phyloP scores from a whole-genome alignment of 2,329 filamentous ascomycete genomes.

The Albophoma yamanashiensis region DNA sequence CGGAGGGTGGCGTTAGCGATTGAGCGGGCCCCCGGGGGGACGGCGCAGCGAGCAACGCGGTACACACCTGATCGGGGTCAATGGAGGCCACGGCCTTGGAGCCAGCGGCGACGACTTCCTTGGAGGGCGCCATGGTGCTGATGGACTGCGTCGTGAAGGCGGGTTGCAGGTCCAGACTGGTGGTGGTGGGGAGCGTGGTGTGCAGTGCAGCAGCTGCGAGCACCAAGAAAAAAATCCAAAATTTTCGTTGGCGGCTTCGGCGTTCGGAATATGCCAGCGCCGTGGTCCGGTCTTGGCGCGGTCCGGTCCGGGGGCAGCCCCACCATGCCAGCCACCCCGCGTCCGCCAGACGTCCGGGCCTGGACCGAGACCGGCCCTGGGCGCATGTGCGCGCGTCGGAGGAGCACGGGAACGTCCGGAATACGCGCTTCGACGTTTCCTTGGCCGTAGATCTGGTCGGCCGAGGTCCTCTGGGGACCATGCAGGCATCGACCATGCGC shows the following conservation, averaged over 20 bases:
- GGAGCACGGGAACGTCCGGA: too few relatives aligned
- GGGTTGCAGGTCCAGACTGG: conserved; percentile 12
- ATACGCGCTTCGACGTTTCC: too few relatives aligned
- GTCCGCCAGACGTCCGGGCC: background rate
- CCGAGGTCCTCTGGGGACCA: background rate
- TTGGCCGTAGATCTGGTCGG: too few relatives aligned
- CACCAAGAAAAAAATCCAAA: conserved; percentile 15
- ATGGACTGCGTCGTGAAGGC: background rate
- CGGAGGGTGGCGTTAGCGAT: background rate
- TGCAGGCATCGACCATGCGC: background rate
- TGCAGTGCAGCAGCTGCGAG: background rate
- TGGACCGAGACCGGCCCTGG: background rate
- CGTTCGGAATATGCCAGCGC: conserved; percentile 24
- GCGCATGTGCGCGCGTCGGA: background rate
- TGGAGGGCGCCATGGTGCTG: conserved; percentile 29
- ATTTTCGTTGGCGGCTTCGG: conserved; percentile 19
- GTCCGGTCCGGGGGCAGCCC: background rate
- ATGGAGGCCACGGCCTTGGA: conserved; percentile 22
- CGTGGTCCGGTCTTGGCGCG: conserved; percentile 5
- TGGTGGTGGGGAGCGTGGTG: conserved; percentile 16
- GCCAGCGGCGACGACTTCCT: conserved; percentile 23
- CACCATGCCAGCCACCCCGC: background rate
- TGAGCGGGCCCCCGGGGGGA: background rate
- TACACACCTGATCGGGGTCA: conserved; percentile 29
- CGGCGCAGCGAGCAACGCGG: conserved; percentile 3